These are phyloP conservation scores for Aegilops sharonensis DNA, from an alignment of 176 grass and related monocot species.

Conservation along the genomic window DNA sequence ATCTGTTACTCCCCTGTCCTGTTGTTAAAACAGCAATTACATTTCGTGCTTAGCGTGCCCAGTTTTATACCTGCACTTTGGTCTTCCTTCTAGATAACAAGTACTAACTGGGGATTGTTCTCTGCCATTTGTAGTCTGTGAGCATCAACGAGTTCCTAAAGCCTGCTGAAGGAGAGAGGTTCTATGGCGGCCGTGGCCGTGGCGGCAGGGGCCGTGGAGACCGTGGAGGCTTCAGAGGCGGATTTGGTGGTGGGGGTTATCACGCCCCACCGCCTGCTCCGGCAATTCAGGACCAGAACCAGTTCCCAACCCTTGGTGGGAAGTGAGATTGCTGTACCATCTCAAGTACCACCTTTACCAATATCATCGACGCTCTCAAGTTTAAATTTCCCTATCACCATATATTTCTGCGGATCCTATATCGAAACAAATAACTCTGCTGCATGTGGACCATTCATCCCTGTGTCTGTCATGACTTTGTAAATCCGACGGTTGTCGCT, in stretches of 20 bases:
- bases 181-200: slow-evolving; percentile 62
- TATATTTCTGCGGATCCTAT: not conserved
- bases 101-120: not conserved
- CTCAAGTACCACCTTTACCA: not conserved
- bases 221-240: slow-evolving; percentile 53
- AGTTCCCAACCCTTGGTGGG: slow-evolving; percentile 78
- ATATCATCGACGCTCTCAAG: not conserved
- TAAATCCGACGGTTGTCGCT: slow-evolving; percentile 32
- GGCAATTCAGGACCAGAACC: slow-evolving; percentile 61
- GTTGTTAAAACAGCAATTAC: not conserved
- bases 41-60: not conserved
- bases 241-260: slow-evolving; percentile 37
- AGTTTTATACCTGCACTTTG: not conserved
- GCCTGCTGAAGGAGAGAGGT: slow-evolving; percentile 73
- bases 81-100: not conserved
- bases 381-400: slow-evolving; percentile 6
- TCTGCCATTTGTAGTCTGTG: slow-evolving; percentile 35
- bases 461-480: slow-evolving; percentile 31
- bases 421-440: slow-evolving; percentile 42
- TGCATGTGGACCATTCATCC: not conserved
- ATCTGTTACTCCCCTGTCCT: not conserved
- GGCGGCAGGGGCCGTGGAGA: slow-evolving; percentile 62
- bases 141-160: slow-evolving; percentile 91
- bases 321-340: slow-evolving; percentile 41
- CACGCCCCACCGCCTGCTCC: slow-evolving; percentile 35